Base-by-base conservation (phyloP, 2,329 filamentous ascomycete species). In the Dryadomyces quercus-mongolicae region DNA sequence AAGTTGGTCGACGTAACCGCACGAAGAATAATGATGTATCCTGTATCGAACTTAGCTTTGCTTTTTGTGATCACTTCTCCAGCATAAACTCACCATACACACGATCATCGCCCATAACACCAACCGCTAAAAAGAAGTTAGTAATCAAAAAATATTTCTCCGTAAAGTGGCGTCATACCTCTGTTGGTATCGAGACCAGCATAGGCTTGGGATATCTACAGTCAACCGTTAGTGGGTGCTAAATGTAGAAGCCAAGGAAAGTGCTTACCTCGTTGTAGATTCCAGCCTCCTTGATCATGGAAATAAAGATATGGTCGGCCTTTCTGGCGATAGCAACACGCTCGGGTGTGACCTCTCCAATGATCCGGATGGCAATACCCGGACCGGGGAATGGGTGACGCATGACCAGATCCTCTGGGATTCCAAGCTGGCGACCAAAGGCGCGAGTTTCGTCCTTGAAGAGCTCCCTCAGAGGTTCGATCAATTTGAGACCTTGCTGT, bases 321-420 rank as follows among this genome's bases (percentile, higher is more conserved):
- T 86, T 74, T n/a, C 87, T 73, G 2, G 82, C 88, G 59, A 95
- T 93, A 54, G 81, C 80, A 16, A 95, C 85, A 45, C 85, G 80
- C 65, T 91, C 86, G 2, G 75, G 77, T 1, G 88, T 95, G 15
- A 95, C 84, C 61, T 94, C 90, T 40, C 91, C 91, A 1, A 95
- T 73, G 57, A 95, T 85, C 53, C 88, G 78, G 60, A 93, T 86
- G 15, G 80, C 88, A 57, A 94, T 81, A 52, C 70, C 78, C 0
- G 74, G 69, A 20, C 64, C 63, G 10, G 64, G 64, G 61, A 66
- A 66, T 38, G 64, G 64, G 55, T 66, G 86, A 36, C 87, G 74
- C 80, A 82, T 86, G 54, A 92, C 83, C 8, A 92, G 80, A n/a
- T 87, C 78, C 58, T 86, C 76, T 51, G 81, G 76, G 56, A 91